Percentiles rank a stretch among this genome's conserved stretches.
phyloP scores from a whole-genome alignment of 257 asterid species.

The Knoxia roxburghii region DNA sequence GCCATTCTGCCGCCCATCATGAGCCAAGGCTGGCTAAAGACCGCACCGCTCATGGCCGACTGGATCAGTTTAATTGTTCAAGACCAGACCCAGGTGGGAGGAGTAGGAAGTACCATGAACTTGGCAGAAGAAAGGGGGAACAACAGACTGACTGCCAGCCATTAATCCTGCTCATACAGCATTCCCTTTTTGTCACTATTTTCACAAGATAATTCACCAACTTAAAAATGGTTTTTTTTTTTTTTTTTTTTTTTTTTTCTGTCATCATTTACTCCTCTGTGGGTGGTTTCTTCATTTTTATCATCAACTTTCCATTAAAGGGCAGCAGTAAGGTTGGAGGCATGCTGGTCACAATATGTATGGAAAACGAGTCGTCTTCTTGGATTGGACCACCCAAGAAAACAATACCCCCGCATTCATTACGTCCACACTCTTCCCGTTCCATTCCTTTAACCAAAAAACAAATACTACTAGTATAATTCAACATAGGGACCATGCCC shows the following conservation, averaged over 20 bases:
- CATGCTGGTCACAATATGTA: neutral
- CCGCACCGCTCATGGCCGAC: neutral
- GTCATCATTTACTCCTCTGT: neutral
- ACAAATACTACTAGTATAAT: constrained; percentile 11
- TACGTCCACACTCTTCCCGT: constrained; percentile 26
- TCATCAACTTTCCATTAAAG: neutral
- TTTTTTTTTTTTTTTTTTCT: neutral
- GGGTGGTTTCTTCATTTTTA: neutral
- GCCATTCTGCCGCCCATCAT: neutral
- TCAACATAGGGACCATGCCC: neutral
- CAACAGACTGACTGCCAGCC: neutral
- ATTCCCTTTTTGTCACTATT: neutral
- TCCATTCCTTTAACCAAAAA: constrained; percentile 8
- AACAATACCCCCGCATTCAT: constrained; percentile 18
- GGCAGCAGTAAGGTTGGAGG: neutral
- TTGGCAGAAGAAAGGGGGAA: neutral
- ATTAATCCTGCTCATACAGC: neutral
- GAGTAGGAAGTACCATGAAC: neutral
- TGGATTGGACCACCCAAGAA: constrained; percentile 23
- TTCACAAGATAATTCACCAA: neutral
- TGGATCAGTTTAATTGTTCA: too few relatives aligned
- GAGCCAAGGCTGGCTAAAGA: neutral
- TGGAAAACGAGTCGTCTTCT: too few relatives aligned
- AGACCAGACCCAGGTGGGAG: neutral
- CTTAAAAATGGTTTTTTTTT: too few relatives aligned